Evolutionary conservation across 306 rosid species (phyloP).

Genomic region (Sicyos edulis): DNA sequence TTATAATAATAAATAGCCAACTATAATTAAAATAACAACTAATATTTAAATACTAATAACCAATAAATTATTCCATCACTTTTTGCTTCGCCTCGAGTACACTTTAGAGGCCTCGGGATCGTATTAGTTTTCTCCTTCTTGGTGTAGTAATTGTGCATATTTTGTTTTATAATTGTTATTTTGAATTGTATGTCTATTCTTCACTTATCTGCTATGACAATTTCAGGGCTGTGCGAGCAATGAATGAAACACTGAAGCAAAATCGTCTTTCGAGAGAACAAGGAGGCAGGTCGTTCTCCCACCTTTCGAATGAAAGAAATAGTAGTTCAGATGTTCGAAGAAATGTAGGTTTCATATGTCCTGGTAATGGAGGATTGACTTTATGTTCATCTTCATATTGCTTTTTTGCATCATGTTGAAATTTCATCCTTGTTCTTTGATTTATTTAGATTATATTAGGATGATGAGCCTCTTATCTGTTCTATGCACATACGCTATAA

Average conservation of each 20-base stretch:
- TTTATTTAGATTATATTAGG: not conserved
- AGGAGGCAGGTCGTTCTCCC: constrained; percentile 49
- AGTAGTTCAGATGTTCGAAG: constrained; percentile 34
- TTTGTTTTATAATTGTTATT: constrained; percentile 2
- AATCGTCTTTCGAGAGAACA: constrained; percentile 64
- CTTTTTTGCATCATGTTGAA: constrained; percentile 15
- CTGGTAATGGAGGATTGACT: constrained; percentile 19
- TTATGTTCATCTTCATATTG: constrained; percentile 6
- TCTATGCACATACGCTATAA: not conserved
- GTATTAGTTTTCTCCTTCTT: not conserved
- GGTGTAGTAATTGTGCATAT: not conserved
- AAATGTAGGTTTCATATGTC: constrained; percentile 36
- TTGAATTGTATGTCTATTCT: not conserved
- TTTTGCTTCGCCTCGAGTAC: too few species aligned
- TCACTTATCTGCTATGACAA: constrained; percentile 6
- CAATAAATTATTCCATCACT: too few species aligned
- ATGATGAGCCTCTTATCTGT: not conserved
- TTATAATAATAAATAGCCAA: too few species aligned
- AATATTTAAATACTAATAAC: too few species aligned
- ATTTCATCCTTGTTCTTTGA: constrained; percentile 18
- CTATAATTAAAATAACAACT: too few species aligned
- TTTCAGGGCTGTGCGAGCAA: constrained; percentile 91
- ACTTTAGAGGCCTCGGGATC: too few species aligned
- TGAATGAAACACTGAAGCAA: constrained; percentile 97
- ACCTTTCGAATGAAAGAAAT: constrained; percentile 44